Conservation (phyloP, 2,329 filamentous ascomycete genomes). For the Penicillium fuscoglaucum region DNA sequence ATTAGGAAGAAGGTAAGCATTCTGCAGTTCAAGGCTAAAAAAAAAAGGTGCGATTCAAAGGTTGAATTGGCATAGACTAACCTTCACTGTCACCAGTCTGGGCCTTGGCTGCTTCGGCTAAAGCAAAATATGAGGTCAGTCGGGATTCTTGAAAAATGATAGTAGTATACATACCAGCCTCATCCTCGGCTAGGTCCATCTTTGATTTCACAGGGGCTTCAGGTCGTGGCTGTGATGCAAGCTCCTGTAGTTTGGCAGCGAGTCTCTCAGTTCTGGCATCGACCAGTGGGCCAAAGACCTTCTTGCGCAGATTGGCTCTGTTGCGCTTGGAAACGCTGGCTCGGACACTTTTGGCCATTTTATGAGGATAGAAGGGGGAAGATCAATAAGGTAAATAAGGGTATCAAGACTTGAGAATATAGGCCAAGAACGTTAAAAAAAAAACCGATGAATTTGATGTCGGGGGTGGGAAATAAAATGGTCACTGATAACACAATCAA, state of each 20-base stretch:
- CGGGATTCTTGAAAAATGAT: background rate
- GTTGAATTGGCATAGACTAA: background rate
- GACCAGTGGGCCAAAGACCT: conserved; percentile 82
- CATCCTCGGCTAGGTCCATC: conserved; percentile 26
- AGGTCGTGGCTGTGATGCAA: conserved; percentile 75
- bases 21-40: background rate
- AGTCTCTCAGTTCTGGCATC: conserved; percentile 77
- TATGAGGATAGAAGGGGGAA: conserved; percentile 25
- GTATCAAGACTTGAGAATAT: conserved; percentile 1
- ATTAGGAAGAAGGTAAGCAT: conserved; percentile 8
- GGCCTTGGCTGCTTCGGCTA: conserved; percentile 17
- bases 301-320: conserved; percentile 74
- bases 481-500: conserved; percentile 11
- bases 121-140: background rate
- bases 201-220: conserved; percentile 49
- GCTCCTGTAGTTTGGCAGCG: conserved; percentile 78
- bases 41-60: background rate
- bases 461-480: background rate
- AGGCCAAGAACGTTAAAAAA: background rate
- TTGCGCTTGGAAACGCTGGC: conserved; percentile 80
- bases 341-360: conserved; percentile 85
- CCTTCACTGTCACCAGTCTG: conserved; percentile 27
- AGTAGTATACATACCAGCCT: conserved; percentile 27
- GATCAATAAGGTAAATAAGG: background rate
- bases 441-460: background rate